Evolutionary conservation across 1,284 basidiomycete species (phyloP).

Genomic region (Leccinum pachyderme): DNA sequence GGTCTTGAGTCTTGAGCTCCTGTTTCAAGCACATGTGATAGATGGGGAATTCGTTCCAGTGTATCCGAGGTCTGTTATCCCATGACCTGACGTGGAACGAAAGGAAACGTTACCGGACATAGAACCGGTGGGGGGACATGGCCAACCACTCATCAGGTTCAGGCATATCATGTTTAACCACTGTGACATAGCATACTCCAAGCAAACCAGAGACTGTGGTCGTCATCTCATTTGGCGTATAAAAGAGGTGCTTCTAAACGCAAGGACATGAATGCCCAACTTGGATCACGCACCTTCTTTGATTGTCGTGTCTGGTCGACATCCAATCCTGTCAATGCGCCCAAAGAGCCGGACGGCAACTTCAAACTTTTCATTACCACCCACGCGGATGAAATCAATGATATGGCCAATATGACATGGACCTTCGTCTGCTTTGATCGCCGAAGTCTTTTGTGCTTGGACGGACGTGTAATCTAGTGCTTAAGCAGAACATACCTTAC

Average conservation of each 20-base stretch:
- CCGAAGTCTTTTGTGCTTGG: slow-evolving; percentile 1
- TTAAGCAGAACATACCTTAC: slow-evolving; percentile 20
- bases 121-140: slow-evolving; percentile 56
- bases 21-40: slow-evolving; percentile 47
- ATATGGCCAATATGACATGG: slow-evolving; percentile 42
- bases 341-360: slow-evolving; percentile 36
- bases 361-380: slow-evolving; percentile 1
- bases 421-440: slow-evolving; percentile 36
- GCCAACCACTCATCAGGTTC: slow-evolving; percentile 48
- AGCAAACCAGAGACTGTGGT: slow-evolving; percentile 42
- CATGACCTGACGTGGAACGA: slow-evolving; percentile 41
- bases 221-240: slow-evolving; percentile 42
- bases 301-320: slow-evolving; percentile 26
- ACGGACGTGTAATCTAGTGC: slow-evolving; percentile 16
- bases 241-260: slow-evolving; percentile 30
- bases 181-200: slow-evolving; percentile 44
- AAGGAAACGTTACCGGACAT: slow-evolving; percentile 47
- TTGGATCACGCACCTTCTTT: slow-evolving; percentile 36
- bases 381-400: slow-evolving; percentile 15
- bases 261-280: not conserved
- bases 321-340: slow-evolving; percentile 32
- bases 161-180: slow-evolving; percentile 35
- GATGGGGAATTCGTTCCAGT: slow-evolving; percentile 37
- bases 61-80: slow-evolving; percentile 34
- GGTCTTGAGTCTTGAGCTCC: slow-evolving; percentile 25